Evolutionary conservation across 83 land plant species (phyloP).

Genomic region (Larix sibirica): DNA sequence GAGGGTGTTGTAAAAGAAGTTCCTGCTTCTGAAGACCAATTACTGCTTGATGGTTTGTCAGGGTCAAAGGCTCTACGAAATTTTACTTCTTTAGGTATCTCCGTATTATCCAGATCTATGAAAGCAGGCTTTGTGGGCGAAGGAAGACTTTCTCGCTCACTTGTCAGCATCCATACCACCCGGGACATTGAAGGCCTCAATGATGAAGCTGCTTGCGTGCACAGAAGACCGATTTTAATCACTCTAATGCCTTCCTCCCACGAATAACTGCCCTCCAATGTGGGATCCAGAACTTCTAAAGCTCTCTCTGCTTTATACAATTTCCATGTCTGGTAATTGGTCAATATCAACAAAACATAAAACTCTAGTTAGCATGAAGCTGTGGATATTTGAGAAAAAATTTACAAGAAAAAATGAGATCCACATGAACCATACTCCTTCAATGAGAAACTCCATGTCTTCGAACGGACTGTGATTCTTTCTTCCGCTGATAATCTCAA

Average conservation of each 20-base stretch:
- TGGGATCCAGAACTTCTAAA: background rate
- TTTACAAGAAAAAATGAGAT: too few relatives aligned
- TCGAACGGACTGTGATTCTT: background rate
- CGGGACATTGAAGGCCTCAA: slow-evolving; percentile 35
- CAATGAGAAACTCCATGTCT: background rate
- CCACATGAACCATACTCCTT: too few relatives aligned
- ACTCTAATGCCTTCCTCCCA: slow-evolving; percentile 15
- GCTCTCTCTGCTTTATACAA: background rate
- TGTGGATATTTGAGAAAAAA: too few relatives aligned
- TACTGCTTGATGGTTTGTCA: too few relatives aligned
- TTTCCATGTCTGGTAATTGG: background rate
- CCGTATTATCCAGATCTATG: background rate
- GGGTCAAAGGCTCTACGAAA: too few relatives aligned
- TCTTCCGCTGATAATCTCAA: slow-evolving; percentile 28
- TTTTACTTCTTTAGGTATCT: too few relatives aligned
- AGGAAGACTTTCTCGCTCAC: slow-evolving; percentile 6
- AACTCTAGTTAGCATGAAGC: too few relatives aligned
- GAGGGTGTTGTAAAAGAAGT: too few relatives aligned
- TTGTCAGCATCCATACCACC: slow-evolving; percentile 31
- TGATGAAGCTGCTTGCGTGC: slow-evolving; percentile 28
- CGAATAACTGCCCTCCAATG: background rate
- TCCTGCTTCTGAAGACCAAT: too few relatives aligned
- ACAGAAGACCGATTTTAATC: slow-evolving; percentile 29
- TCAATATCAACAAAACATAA: too few relatives aligned
- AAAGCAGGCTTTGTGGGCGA: slow-evolving; percentile 32